These are phyloP conservation scores for Spinacia oleracea DNA, from an alignment of 179 eudicot genomes.

Conservation along the genomic window DNA sequence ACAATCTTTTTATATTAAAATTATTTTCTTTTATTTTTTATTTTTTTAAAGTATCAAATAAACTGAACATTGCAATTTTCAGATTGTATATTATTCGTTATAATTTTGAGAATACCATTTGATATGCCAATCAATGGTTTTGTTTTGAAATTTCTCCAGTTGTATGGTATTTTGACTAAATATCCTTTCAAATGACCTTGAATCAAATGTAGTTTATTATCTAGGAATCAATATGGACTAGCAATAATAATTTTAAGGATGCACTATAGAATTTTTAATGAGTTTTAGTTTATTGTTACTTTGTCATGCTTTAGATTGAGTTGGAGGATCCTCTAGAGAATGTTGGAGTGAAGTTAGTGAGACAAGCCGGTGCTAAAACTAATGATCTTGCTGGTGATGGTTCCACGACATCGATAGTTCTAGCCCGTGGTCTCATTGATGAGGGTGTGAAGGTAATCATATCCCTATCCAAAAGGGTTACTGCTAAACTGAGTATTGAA, in stretches of 20 bases:
- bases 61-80: too few species aligned
- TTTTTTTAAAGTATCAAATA: too few species aligned
- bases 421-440: conserved; percentile 79
- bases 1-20: too few species aligned
- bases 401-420: conserved; percentile 82
- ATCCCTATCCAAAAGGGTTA: conserved; percentile 9
- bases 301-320: conserved; percentile 59
- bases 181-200: neutral
- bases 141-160: too few species aligned
- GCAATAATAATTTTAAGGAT: neutral
- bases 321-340: conserved; percentile 96
- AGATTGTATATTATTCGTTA: too few species aligned
- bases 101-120: too few species aligned
- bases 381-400: conserved; percentile 96
- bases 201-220: neutral
- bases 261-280: neutral
- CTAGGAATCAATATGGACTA: neutral
- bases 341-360: conserved; percentile 90
- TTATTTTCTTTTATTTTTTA: too few species aligned
- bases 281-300: neutral
- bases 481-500: neutral
- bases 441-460: conserved; percentile 90
- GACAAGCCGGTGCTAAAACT: conserved; percentile 94
- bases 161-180: too few species aligned
- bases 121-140: too few species aligned